These are phyloP conservation scores for Wallacemonas sp. DNA, from an alignment of 208 protist genomes.

Conservation along the genomic window DNA sequence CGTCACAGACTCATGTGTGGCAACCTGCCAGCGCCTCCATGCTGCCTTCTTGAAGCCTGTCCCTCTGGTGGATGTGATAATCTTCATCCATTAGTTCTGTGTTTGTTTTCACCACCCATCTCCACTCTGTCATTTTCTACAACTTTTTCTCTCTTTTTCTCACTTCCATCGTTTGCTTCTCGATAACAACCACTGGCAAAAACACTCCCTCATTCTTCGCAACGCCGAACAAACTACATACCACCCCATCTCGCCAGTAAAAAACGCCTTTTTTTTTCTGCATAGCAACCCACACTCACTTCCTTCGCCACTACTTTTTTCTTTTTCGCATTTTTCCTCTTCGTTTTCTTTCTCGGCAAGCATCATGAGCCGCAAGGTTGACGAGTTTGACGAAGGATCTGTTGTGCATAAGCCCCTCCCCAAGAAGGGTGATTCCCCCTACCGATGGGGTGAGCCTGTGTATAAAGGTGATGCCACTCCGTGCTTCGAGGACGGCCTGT, in stretches of 20 bases:
- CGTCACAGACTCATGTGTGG: no score
- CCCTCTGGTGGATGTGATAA: no score
- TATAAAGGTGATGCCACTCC: conserved; percentile 52
- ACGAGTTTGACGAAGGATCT: conserved; percentile 81
- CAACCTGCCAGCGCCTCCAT: no score
- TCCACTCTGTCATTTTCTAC: neutral
- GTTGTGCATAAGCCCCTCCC: conserved; percentile 30
- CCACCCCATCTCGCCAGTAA: neutral
- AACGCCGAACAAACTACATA: no score
- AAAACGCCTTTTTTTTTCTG: neutral
- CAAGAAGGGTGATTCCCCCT: conserved; percentile 29
- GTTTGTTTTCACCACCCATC: no score
- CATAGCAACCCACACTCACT: neutral
- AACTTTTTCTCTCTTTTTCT: neutral
- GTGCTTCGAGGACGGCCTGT: conserved; percentile 69
- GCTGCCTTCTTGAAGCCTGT: no score
- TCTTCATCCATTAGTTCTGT: no score
- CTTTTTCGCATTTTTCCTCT: conserved; percentile 2
- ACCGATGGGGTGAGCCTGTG: conserved; percentile 30
- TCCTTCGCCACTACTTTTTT: conserved; percentile 7
- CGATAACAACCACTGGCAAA: no score
- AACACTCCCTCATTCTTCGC: no score
- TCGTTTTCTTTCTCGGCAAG: conserved; percentile 15
- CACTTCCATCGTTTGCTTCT: no score
- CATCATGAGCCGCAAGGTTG: conserved; percentile 34